Percentiles rank a stretch among this genome's conserved stretches.
Evolutionary conservation across 257 asterid genomes (phyloP).

Genomic region (Verbena officinalis): DNA sequence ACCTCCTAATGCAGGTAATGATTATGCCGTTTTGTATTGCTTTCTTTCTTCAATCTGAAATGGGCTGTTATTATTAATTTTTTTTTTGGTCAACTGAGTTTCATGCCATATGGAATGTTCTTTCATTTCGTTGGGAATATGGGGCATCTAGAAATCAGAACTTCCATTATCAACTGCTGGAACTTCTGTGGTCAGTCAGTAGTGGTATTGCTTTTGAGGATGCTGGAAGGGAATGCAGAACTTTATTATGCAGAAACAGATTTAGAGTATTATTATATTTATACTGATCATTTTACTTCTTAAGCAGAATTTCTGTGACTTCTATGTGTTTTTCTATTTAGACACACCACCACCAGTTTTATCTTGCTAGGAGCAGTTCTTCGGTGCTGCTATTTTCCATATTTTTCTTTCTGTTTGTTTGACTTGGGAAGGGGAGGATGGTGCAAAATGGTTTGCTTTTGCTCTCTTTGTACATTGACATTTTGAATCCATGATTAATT

Average conservation of each 20-base stretch:
- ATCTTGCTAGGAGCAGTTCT: slow-evolving; percentile 19
- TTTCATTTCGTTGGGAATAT: slow-evolving; percentile 4
- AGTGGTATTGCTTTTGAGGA: slow-evolving; percentile 18
- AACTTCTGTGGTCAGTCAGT: not conserved
- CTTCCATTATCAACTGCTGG: slow-evolving; percentile 1
- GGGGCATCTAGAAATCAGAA: slow-evolving; percentile 11
- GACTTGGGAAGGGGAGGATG: not conserved
- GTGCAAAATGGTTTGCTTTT: slow-evolving; percentile 13
- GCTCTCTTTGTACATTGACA: slow-evolving; percentile 1
- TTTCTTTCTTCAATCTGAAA: slow-evolving; percentile 5
- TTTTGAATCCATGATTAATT: slow-evolving; percentile 32
- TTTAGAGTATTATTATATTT: not conserved
- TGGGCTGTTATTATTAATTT: slow-evolving; percentile 3
- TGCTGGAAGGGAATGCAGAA: slow-evolving; percentile 3
- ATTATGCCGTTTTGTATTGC: not conserved
- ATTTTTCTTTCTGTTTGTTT: not conserved
- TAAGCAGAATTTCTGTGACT: not conserved
- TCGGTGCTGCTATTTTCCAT: slow-evolving; percentile 11
- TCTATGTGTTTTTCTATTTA: slow-evolving; percentile 2
- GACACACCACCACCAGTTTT: slow-evolving; percentile 5
- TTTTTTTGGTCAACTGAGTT: not conserved
- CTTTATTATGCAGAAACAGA: slow-evolving; percentile 2
- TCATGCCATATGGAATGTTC: not conserved
- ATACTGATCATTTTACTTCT: not conserved
- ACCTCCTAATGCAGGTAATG: slow-evolving; percentile 79